Evolutionary conservation across 163 green algal species (phyloP).

Genomic region (Prototheca cutis): DNA sequence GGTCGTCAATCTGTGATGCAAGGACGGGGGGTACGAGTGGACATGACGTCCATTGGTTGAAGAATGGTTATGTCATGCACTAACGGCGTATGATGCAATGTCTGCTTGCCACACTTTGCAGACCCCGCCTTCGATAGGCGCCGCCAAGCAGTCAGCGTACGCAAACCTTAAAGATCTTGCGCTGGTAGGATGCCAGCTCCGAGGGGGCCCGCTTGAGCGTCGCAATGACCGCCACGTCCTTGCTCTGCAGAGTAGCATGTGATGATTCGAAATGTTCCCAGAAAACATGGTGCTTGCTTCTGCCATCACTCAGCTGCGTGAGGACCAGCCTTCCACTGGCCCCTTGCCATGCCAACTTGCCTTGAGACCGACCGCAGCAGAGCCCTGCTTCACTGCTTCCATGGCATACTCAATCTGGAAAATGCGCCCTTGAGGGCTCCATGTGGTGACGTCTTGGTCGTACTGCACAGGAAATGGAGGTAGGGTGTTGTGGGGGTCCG

Average conservation of each 20-base stretch:
- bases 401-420: conserved; percentile 96
- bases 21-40: too few relatives aligned
- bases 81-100: too few relatives aligned
- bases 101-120: too few relatives aligned
- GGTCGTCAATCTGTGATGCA: conserved; percentile 75
- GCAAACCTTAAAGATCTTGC: conserved; percentile 81
- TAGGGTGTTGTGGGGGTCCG: too few relatives aligned
- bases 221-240: conserved; percentile 79
- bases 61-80: too few relatives aligned
- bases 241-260: conserved; percentile 70
- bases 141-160: too few relatives aligned
- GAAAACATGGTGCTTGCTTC: too few relatives aligned
- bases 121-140: too few relatives aligned
- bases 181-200: conserved; percentile 84
- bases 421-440: conserved; percentile 87
- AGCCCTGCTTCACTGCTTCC: conserved; percentile 97
- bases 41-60: background rate
- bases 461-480: too few relatives aligned
- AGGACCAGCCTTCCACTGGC: too few relatives aligned
- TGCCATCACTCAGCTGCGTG: too few relatives aligned
- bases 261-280: too few relatives aligned
- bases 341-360: conserved; percentile 4
- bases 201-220: conserved; percentile 80
- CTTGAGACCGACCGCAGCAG: conserved; percentile 77
- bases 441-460: conserved; percentile 94